Conservation (phyloP, 1,284 basidiomycete species). For the Stereum hirsutum region DNA sequence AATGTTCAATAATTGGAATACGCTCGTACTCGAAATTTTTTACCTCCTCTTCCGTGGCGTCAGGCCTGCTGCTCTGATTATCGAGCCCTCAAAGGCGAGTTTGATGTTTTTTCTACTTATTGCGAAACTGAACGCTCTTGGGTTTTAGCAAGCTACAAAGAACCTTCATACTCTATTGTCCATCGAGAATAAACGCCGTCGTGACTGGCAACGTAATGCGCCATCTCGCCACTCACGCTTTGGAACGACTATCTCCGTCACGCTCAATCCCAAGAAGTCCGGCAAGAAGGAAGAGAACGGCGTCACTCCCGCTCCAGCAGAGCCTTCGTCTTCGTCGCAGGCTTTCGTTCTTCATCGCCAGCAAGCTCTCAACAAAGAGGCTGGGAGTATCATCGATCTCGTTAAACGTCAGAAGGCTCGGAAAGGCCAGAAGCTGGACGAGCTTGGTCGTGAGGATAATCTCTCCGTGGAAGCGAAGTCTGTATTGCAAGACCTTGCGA, state of each 20-base stretch:
- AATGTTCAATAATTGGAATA: conserved; percentile 78
- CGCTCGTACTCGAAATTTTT: conserved; percentile 82
- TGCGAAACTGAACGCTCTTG: conserved; percentile 1
- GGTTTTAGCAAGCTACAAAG: conserved; percentile 45
- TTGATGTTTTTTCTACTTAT: conserved; percentile 1
- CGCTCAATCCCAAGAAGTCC: conserved; percentile 45
- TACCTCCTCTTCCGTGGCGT: conserved; percentile 81
- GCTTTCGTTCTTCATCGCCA: conserved; percentile 75
- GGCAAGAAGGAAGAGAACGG: conserved; percentile 20
- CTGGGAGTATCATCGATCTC: conserved; percentile 72
- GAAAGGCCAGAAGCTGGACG: conserved; percentile 63
- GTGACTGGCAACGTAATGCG: conserved; percentile 46
- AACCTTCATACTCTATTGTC: conserved; percentile 66
- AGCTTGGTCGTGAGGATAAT: conserved; percentile 63
- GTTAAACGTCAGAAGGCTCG: conserved; percentile 56
- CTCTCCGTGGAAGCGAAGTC: conserved; percentile 65
- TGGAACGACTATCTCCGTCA: conserved; percentile 83
- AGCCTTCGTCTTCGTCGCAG: conserved; percentile 23
- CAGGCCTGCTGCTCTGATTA: conserved; percentile 49
- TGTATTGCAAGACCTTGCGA: conserved; percentile 60
- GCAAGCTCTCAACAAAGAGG: conserved; percentile 67
- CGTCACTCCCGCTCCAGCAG: conserved; percentile 17
- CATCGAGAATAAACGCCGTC: conserved; percentile 56
- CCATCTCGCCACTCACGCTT: conserved; percentile 89
- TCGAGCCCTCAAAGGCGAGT: conserved; percentile 64